phyloP scores from a whole-genome alignment of 805 yeast species.

The Limtongia smithiae region DNA sequence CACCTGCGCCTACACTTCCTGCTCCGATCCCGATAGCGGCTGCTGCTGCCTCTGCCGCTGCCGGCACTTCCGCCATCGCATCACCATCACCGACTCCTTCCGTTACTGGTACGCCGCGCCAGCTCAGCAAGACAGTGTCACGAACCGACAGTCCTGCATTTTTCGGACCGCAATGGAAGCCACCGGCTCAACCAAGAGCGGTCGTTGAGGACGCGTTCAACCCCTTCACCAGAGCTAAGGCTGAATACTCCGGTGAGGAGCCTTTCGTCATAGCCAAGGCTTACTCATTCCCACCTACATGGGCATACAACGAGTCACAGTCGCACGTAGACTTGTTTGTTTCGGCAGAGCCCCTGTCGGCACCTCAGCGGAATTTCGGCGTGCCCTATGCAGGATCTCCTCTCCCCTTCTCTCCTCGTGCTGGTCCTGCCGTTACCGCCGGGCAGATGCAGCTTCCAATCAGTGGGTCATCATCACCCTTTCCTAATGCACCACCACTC shows the following conservation, averaged over 20 bases:
- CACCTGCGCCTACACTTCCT: slow-evolving; percentile 5
- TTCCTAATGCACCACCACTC: slow-evolving; percentile 9
- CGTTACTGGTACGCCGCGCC: slow-evolving; percentile 14
- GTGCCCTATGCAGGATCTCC: slow-evolving; percentile 21
- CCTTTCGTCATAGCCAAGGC: slow-evolving; percentile 19
- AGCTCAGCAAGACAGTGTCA: slow-evolving; percentile 5
- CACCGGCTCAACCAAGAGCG: slow-evolving; percentile 9
- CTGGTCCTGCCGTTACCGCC: slow-evolving; percentile 10
- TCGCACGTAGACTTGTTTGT: slow-evolving; percentile 13
- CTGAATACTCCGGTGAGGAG: slow-evolving; percentile 14
- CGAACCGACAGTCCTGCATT: slow-evolving; percentile 23
- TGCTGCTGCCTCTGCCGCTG: slow-evolving; percentile 6
- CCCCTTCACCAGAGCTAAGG: slow-evolving; percentile 22
- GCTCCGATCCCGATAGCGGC: slow-evolving; percentile 3
- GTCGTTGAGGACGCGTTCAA: slow-evolving; percentile 17
- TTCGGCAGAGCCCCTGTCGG: slow-evolving; percentile 16
- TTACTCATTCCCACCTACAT: slow-evolving; percentile 19
- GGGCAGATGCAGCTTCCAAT: slow-evolving; percentile 20
- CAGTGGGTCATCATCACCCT: slow-evolving; percentile 19
- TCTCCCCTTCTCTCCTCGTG: slow-evolving; percentile 23
- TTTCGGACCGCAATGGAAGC: slow-evolving; percentile 13
- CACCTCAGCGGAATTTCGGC: slow-evolving; percentile 11
- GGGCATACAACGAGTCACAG: slow-evolving; percentile 14
- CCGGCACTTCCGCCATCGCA: slow-evolving; percentile 3
- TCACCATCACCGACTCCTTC: slow-evolving; percentile 12